Percentiles rank a stretch among this genome's conserved stretches.
Conservation (phyloP, 176 grass and related monocot genomes). For the Oryza longistaminata region DNA sequence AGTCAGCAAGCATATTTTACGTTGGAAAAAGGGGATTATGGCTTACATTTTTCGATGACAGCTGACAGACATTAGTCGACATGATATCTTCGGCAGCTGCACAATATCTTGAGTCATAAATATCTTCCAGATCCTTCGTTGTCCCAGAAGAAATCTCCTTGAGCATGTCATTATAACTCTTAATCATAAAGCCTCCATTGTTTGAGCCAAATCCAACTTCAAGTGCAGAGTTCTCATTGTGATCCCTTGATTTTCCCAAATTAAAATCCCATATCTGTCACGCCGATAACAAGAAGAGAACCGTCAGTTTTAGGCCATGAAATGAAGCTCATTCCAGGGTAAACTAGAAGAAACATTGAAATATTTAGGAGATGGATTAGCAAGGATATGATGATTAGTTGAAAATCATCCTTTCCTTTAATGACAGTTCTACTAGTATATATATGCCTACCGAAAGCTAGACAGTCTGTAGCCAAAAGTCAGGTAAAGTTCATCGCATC, state of each 20-base stretch:
- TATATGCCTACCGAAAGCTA: background rate
- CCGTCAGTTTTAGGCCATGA: background rate
- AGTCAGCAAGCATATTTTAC: background rate
- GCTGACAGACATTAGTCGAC: constrained; percentile 51
- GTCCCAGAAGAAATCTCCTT: constrained; percentile 65
- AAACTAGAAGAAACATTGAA: background rate
- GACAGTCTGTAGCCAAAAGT: background rate
- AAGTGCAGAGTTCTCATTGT: constrained; percentile 48
- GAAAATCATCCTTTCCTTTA: background rate
- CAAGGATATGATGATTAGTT: background rate
- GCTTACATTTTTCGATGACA: constrained; percentile 59
- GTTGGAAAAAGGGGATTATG: background rate
- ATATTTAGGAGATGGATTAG: background rate
- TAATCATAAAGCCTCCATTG: constrained; percentile 62
- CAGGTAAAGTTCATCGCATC: background rate
- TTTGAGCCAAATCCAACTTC: constrained; percentile 56
- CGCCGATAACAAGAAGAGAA: constrained; percentile 29
- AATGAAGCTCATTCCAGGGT: background rate
- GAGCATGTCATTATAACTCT: constrained; percentile 70
- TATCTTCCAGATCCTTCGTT: constrained; percentile 65
- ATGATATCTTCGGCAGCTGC: constrained; percentile 65
- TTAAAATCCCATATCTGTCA: constrained; percentile 86
- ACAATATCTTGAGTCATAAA: constrained; percentile 60
- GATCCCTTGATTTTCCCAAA: constrained; percentile 65
- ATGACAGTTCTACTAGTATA: constrained; percentile 10